Evolutionary conservation across 148 eudicot genomes (phyloP).

Genomic region (Suaeda aralocaspica): DNA sequence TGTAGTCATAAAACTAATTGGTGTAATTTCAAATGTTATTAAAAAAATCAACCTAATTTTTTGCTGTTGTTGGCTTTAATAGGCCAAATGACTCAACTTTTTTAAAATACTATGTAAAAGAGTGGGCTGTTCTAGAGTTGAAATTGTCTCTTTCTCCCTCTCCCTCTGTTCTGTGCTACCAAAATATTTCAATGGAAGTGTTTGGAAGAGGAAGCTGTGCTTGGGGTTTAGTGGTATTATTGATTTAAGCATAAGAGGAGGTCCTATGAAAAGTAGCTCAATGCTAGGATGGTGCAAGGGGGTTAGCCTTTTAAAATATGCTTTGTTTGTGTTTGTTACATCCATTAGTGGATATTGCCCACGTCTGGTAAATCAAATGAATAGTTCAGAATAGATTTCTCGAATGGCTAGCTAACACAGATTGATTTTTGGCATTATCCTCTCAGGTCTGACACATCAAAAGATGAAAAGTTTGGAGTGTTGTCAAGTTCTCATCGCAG

Average conservation of each 20-base stretch:
- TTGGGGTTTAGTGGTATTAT: background rate
- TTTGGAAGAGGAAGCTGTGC: background rate
- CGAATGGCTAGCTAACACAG: conserved; percentile 1
- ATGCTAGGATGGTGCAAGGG: background rate
- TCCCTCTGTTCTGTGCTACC: background rate
- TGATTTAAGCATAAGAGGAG: background rate
- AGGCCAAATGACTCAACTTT: no score
- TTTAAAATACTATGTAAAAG: no score
- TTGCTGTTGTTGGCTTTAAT: no score
- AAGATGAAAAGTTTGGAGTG: conserved; percentile 64
- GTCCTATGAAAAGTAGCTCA: no score
- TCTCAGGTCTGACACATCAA: conserved; percentile 60
- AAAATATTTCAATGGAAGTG: background rate
- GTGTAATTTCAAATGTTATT: no score
- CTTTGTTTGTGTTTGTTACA: background rate
- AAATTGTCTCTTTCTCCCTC: background rate
- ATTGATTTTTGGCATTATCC: conserved; percentile 3
- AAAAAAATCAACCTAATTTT: no score
- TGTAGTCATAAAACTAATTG: no score
- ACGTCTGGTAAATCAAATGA: background rate
- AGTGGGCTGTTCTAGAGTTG: no score
- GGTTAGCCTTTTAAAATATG: background rate
- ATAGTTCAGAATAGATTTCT: background rate
- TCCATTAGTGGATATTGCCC: background rate
- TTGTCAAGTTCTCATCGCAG: conserved; percentile 59